Base-by-base conservation (phyloP, 2,329 filamentous ascomycete species). In the Anisogramma anomala region DNA sequence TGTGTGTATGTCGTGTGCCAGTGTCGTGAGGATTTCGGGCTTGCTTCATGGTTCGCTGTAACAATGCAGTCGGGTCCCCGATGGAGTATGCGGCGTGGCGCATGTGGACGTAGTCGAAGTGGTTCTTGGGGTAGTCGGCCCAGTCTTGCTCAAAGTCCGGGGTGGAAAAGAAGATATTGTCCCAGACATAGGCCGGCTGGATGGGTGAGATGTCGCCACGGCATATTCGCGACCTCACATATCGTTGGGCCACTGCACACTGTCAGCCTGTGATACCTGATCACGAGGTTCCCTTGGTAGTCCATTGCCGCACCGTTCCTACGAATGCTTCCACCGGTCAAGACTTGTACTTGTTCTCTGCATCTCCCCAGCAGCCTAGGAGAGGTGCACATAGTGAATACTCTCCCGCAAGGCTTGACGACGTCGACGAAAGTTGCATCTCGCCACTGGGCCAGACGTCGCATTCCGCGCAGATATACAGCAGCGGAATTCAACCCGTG, bases 131-230 rank as follows among this genome's bases (percentile, higher is more conserved):
- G 41, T 69, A 64, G 25, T 43, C 44, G 3, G 63, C 60, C 69
- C 68, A 72, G 13, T 69, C 68, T 14, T 65, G 66, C 45, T 72
- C 69, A 38, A 72, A 66, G 48, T 72, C 69, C 51, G 71, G 68
- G 28, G 72, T 64, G 18, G 67, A 61, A 47, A 72, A 72, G 18
- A 63, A 59, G n/a, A 68, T 65, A 41, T 72, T 72, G 38, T 65
- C 59, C 2, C 68, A 68, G 0, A 72, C 66, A 52, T 64, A 68
- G 35, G 64, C 64, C 0, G 69, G 68, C 37, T 72, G 69, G 30
- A 72, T 72, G 1, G 68, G 68, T 1, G 69, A 72, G 2, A 72
- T 54, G 46, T 72, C 69, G 53, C 69, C 62, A 45, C 68, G 68
- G 30, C 64, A 63, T 33, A 72, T 65, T 22, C 53, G 54, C 0